Conservation (phyloP, 1,139 yeast genomes). For the Yamadazyma blattariae region DNA sequence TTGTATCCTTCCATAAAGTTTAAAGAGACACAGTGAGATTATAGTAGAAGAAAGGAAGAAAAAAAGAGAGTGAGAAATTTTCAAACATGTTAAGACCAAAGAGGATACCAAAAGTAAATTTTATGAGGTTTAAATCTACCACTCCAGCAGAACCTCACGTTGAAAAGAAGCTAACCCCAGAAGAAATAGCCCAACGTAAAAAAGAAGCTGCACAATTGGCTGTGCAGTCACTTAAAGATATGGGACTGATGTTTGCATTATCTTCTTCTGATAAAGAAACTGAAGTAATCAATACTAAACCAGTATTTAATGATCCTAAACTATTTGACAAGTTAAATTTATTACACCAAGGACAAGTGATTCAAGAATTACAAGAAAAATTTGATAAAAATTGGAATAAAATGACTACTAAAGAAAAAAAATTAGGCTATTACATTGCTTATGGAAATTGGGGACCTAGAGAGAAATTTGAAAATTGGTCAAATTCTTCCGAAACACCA, state of each 20-base stretch:
- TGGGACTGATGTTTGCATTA: conserved; percentile 35
- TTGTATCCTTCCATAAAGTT: too few relatives aligned
- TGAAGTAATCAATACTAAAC: conserved; percentile 53
- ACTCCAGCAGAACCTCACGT: not conserved
- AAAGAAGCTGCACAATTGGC: conserved; percentile 42
- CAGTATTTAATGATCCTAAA: conserved; percentile 47
- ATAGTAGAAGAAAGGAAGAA: too few relatives aligned
- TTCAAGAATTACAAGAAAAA: conserved; percentile 50
- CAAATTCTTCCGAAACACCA: conserved; percentile 34
- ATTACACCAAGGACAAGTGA: conserved; percentile 58
- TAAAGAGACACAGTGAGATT: too few relatives aligned
- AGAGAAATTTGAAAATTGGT: conserved; percentile 50
- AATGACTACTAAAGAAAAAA: conserved; percentile 42
- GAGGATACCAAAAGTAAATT: not conserved
- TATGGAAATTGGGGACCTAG: conserved; percentile 68
- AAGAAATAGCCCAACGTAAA: conserved; percentile 15
- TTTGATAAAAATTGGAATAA: conserved; percentile 53
- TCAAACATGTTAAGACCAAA: conserved; percentile 2
- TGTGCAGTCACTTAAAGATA: conserved; percentile 40
- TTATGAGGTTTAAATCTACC: too few relatives aligned
- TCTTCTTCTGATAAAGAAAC: conserved; percentile 30
- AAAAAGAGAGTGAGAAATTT: not conserved
- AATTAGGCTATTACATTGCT: conserved; percentile 53
- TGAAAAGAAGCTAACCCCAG: conserved; percentile 7
- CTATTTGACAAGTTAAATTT: conserved; percentile 44